Conservation (phyloP, 202 grass and related monocot species). For the Carex arenaria region DNA sequence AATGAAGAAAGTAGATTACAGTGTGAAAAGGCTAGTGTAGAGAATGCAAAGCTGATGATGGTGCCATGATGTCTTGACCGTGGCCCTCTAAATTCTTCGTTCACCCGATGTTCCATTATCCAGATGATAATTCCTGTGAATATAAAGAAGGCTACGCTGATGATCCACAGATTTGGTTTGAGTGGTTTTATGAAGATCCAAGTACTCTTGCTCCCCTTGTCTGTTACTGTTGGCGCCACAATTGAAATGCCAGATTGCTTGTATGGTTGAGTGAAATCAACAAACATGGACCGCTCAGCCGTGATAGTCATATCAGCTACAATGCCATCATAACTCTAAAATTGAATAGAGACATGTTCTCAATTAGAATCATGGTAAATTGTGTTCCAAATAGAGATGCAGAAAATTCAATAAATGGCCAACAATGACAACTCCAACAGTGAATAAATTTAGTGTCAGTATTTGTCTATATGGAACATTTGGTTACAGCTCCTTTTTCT, state of each 20-base stretch:
- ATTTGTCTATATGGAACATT: background rate
- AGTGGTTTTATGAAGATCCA: too few species aligned
- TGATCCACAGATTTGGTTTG: too few species aligned
- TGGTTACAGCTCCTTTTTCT: background rate
- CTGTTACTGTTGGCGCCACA: slow-evolving; percentile 30
- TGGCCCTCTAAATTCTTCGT: too few species aligned
- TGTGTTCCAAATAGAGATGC: background rate
- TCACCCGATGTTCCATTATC: too few species aligned
- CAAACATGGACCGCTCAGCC: slow-evolving; percentile 33
- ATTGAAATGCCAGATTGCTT: slow-evolving; percentile 52
- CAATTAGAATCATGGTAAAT: background rate
- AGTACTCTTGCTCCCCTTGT: background rate
- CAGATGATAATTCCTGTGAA: too few species aligned
- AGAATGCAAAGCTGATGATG: too few species aligned
- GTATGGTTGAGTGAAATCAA: slow-evolving; percentile 58
- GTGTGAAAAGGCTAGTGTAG: too few species aligned
- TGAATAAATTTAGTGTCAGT: too few species aligned
- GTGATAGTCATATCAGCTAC: slow-evolving; percentile 57
- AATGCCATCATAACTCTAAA: slow-evolving; percentile 39
- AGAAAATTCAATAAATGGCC: too few species aligned
- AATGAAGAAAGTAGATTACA: too few species aligned
- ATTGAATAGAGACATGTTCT: background rate
- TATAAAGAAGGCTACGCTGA: too few species aligned
- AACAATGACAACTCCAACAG: background rate
- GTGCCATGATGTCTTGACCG: too few species aligned